Base-by-base conservation (phyloP, 306 rosid species). In the Cucurbita ficifolia region DNA sequence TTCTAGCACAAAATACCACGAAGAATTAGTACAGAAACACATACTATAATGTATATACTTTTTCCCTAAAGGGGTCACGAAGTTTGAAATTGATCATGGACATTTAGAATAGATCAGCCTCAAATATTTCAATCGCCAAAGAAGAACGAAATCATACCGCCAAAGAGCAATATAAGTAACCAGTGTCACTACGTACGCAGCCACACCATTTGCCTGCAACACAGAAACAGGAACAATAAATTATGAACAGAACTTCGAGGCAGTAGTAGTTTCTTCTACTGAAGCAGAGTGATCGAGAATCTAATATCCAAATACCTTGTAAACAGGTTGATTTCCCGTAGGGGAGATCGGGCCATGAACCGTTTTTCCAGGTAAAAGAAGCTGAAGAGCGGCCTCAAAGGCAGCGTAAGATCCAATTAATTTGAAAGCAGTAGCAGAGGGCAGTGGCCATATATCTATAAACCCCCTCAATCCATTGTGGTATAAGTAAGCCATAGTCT, bases 321-420 rank as follows among this genome's bases (percentile, higher is more conserved):
- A 91, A 6, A 94, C 83, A 82, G 98, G 98, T 11, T 70, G 86
- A 16, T 94, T 85, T 36, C 97, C 96, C 5, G 86, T n/a, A 0
- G 98, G 97, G 64, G 98, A 91, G 61, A 94, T 55, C 3, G 98
- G 98, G 24, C 98, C 98, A 60, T 87, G 83, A 3, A 94, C 92
- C 36, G 77, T 89, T 49, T 83, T 50, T 4, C 88, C 97, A 13
- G 98, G 98, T 1, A 94, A 81, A 81, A 94, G 87, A 68, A 94
- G 95, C 72, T 83, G 96, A 83, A 94, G 98, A 0, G 84, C 86
- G 0, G 97, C 98, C 87, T 94, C 90, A 65, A 89, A 94, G 7
- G 85, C 87, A 62, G 78, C 95, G 36, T 87, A 94, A 51, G 77
- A 77, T 10, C 76, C 92, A 5, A 94, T 91, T 3, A 91, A 77